These are phyloP conservation scores for Pisolithus marmoratus DNA, from an alignment of 768 basidiomycete species.

Conservation along the genomic window DNA sequence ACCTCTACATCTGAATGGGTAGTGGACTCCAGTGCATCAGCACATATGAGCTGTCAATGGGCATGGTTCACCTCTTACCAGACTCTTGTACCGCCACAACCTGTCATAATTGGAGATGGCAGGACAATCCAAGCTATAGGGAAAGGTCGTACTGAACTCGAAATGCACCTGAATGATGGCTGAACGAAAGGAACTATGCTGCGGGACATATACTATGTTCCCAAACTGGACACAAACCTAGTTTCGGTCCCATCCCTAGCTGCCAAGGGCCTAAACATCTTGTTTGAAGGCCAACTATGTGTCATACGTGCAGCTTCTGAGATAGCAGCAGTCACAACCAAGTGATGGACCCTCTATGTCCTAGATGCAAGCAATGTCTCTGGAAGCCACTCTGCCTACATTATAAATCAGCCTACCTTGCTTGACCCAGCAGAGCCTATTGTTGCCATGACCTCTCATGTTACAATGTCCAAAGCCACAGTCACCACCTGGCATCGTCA, in stretches of 20 bases:
- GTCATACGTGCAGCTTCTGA: neutral
- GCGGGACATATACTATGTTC: constrained; percentile 8
- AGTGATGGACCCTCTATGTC: neutral
- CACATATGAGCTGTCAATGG: neutral
- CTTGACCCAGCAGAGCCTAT: neutral
- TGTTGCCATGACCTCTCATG: neutral
- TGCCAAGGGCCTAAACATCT: neutral
- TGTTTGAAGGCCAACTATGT: neutral
- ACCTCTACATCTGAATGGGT: neutral
- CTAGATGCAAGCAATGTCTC: neutral
- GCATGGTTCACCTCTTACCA: constrained; percentile 1
- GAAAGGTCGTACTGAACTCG: neutral
- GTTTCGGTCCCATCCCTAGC: constrained; percentile 11
- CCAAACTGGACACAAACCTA: constrained; percentile 14
- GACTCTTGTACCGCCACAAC: neutral
- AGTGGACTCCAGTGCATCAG: neutral
- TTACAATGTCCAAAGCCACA: neutral
- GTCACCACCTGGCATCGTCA: neutral
- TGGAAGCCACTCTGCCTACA: neutral
- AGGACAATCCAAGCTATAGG: neutral
- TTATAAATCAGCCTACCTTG: neutral
- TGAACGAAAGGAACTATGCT: neutral
- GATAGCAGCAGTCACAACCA: neutral
- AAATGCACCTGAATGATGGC: neutral
- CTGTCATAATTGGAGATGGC: neutral